phyloP scores from a whole-genome alignment of 306 rosid species.

The Cucumis melo region DNA sequence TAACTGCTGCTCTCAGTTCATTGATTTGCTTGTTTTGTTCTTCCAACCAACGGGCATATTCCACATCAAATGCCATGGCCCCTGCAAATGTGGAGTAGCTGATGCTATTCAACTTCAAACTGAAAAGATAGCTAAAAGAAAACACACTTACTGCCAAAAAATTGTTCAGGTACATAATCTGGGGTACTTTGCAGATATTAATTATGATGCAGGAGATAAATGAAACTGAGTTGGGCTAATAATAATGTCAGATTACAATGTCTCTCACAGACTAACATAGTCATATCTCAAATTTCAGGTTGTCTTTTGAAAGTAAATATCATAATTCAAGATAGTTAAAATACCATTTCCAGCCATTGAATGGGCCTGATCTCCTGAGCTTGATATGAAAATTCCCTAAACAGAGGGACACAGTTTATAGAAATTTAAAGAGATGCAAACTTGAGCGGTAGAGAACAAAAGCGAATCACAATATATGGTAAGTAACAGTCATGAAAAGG shows the following conservation, averaged over 20 bases:
- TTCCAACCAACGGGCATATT: constrained; percentile 71
- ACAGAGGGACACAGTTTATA: constrained; percentile 1
- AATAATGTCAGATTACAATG: not conserved
- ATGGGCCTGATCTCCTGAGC: constrained; percentile 83
- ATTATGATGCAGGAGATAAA: not conserved
- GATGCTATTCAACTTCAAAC: not conserved
- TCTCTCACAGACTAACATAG: not conserved
- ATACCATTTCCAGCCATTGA: constrained; percentile 95
- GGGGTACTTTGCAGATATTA: not conserved
- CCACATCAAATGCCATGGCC: constrained; percentile 63
- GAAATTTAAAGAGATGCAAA: not conserved
- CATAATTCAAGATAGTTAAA: constrained; percentile 7
- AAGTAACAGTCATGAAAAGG: not conserved
- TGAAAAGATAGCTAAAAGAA: not conserved
- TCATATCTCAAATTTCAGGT: not conserved
- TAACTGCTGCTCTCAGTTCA: constrained; percentile 64
- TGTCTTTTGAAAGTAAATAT: not conserved
- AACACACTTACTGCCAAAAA: not conserved
- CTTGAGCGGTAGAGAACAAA: not conserved
- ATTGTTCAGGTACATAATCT: not conserved
- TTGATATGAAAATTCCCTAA: constrained; percentile 90
- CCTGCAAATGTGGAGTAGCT: constrained; percentile 22
- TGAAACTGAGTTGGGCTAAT: not conserved
- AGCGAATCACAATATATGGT: not conserved
- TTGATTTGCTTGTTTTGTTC: constrained; percentile 54